Conservation (phyloP, 2,329 filamentous ascomycete genomes). For the Venturia effusa region DNA sequence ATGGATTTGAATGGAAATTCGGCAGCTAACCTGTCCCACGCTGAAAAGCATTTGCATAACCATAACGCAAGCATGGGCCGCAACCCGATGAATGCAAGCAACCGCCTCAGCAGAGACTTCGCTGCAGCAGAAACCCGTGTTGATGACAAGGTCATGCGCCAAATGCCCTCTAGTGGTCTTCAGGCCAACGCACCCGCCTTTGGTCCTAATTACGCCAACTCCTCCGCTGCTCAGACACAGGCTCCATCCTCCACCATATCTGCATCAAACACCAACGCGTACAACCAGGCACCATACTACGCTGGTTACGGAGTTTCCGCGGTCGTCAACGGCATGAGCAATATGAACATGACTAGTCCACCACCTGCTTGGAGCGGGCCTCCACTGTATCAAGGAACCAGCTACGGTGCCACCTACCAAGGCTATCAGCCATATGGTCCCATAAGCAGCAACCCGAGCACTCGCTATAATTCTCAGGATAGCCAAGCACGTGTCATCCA, state of each 20-base stretch:
- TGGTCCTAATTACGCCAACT: slow-evolving; percentile 43
- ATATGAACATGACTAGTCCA: slow-evolving; percentile 32
- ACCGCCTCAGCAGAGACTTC: slow-evolving; percentile 64
- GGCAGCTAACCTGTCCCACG: slow-evolving; percentile 43
- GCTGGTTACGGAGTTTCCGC: slow-evolving; percentile 16
- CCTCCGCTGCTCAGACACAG: slow-evolving; percentile 13
- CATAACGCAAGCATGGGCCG: slow-evolving; percentile 76
- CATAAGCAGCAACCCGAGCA: slow-evolving; percentile 18
- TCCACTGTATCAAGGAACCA: slow-evolving; percentile 33
- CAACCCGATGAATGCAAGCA: slow-evolving; percentile 57
- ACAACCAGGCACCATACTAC: slow-evolving; percentile 18
- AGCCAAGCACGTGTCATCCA: slow-evolving; percentile 67
- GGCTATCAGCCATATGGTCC: slow-evolving; percentile 36
- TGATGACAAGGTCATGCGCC: slow-evolving; percentile 44
- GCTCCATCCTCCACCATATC: not conserved
- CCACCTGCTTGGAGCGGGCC: not conserved
- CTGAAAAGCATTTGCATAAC: slow-evolving; percentile 50
- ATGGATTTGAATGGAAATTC: slow-evolving; percentile 12
- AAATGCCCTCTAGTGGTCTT: slow-evolving; percentile 55
- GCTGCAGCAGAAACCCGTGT: slow-evolving; percentile 36
- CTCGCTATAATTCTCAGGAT: slow-evolving; percentile 47
- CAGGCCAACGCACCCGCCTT: slow-evolving; percentile 75
- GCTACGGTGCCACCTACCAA: slow-evolving; percentile 34
- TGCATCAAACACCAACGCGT: not conserved
- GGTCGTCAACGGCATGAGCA: slow-evolving; percentile 8